Base-by-base conservation (phyloP, 2,329 filamentous ascomycete genomes). In the Claviceps quebecensis region DNA sequence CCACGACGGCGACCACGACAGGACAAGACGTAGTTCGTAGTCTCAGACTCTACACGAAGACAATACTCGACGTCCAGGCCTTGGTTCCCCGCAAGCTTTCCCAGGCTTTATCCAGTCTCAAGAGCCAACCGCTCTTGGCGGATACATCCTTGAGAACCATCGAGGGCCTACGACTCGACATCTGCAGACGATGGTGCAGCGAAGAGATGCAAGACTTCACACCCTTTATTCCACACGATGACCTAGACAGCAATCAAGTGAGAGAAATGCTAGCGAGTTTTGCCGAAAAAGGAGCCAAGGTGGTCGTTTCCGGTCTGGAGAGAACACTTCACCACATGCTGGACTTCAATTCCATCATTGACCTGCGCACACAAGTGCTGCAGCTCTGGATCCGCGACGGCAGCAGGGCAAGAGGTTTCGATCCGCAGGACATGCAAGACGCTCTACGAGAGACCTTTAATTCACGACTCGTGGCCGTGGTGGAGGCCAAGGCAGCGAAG, bases 161-260 rank as follows among this genome's bases (percentile, higher is more conserved):
- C 1, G 80, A 86, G 56, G 84, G 83, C 16, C 69, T 95, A 13
- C 79, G 86, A 38, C 69, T 96, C 26, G 88, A 95, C 61, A 69
- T 93, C 9, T 81, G 87, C 60, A 80, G 83, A 56, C 76, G 76
- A 19, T 95, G 89, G 86, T 86, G 93, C 55, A 77, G 85, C 17
- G 81, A 89, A 7, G 87, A 94, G 54, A 86, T 95, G 43, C 80
- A 79, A 46, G 85, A 84, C 56, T 96, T 94, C 62, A 91, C 83
- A 1, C 90, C 90, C 0, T 95, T 88, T 69, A 86, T 94, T 38
- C 81, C 86, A 34, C 83, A 94, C 59, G 87, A 90, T 57, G 86
- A 93, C 57, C 66, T 87, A 4, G 77, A 81, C 23, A 78, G 76
- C 19, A 67, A 71, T 23, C 75, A 81, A 54, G 78, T 79, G 1